Evolutionary conservation across 495 filamentous ascomycete species (phyloP).

Genomic region (Podospora appendiculata): DNA sequence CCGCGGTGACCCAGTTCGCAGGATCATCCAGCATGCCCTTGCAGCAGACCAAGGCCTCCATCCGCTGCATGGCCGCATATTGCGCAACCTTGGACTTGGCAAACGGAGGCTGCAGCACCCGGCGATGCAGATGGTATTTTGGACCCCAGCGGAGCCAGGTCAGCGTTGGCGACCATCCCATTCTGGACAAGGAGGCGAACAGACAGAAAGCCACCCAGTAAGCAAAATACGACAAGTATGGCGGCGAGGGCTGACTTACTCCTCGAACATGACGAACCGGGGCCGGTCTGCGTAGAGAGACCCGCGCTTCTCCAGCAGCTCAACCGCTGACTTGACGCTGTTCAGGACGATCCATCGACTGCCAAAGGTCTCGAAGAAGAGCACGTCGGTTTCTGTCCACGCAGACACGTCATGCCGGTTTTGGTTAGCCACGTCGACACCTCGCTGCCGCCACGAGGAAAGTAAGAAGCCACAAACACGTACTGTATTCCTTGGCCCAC

Average conservation of each 20-base stretch:
- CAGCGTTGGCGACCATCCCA: conserved; percentile 39
- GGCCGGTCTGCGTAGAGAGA: conserved; percentile 38
- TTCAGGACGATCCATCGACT: conserved; percentile 36
- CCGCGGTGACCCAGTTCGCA: conserved; percentile 14
- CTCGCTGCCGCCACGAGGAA: too few species aligned
- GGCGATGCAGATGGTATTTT: conserved; percentile 37
- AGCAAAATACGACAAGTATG: too few species aligned
- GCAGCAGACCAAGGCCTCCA: conserved; percentile 25
- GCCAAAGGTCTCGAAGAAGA: conserved; percentile 35
- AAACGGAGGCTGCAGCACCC: conserved; percentile 32
- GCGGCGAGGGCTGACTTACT: conserved; percentile 9
- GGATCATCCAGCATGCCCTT: conserved; percentile 18
- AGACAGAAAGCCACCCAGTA: too few species aligned
- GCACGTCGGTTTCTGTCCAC: conserved; percentile 21
- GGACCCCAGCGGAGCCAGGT: conserved; percentile 42
- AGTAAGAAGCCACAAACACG: conserved; percentile 3
- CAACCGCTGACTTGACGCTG: conserved; percentile 28
- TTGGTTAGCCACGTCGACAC: too few species aligned
- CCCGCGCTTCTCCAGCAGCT: conserved; percentile 36
- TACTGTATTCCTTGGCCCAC: conserved; percentile 32
- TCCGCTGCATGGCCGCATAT: conserved; percentile 23
- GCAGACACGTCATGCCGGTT: background rate
- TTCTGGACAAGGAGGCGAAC: conserved; percentile 11
- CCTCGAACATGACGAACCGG: conserved; percentile 42
- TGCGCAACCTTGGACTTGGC: conserved; percentile 26